Evolutionary conservation across 2,329 filamentous ascomycete genomes (phyloP).

Genomic region (Colletotrichum zoysiae): DNA sequence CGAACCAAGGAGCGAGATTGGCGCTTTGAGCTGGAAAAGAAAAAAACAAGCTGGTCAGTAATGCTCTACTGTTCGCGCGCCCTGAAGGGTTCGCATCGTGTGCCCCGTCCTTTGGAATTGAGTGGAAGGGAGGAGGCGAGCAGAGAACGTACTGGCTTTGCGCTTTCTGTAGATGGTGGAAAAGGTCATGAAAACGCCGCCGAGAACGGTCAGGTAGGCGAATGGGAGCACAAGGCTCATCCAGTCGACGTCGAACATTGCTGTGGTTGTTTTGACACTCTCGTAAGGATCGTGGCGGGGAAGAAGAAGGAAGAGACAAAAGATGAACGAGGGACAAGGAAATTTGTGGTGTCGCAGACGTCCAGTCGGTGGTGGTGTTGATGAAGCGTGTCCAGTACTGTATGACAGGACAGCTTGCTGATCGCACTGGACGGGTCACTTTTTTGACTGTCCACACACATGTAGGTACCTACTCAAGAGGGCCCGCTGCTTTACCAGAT

Average conservation of each 20-base stretch:
- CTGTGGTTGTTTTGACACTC: constrained; percentile 42
- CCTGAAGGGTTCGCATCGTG: neutral
- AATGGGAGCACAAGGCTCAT: constrained; percentile 87
- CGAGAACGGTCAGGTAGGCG: constrained; percentile 88
- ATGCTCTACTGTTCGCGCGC: neutral
- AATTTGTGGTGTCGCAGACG: constrained; percentile 32
- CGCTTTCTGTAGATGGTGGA: constrained; percentile 93
- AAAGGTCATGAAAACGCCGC: constrained; percentile 91
- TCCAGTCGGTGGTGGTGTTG: constrained; percentile 21
- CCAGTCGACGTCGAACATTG: constrained; percentile 75
- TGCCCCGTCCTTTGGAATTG: neutral
- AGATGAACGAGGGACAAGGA: constrained; percentile 37
- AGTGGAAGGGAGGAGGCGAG: constrained; percentile 1
- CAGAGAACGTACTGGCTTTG: constrained; percentile 74
- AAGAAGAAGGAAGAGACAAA: constrained; percentile 7
- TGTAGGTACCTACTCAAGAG: constrained; percentile 10
- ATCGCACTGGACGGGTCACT: constrained; percentile 35
- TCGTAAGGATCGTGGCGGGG: constrained; percentile 39
- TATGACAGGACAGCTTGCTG: constrained; percentile 41
- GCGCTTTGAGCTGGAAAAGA: constrained; percentile 79
- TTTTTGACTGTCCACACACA: constrained; percentile 36
- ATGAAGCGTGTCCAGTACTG: constrained; percentile 42
- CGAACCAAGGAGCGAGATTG: constrained; percentile 94
- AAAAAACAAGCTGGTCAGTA: constrained; percentile 37
- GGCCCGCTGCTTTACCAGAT: constrained; percentile 36